Evolutionary conservation across 805 yeast species (phyloP).

Genomic region (Yarrowia sp.): DNA sequence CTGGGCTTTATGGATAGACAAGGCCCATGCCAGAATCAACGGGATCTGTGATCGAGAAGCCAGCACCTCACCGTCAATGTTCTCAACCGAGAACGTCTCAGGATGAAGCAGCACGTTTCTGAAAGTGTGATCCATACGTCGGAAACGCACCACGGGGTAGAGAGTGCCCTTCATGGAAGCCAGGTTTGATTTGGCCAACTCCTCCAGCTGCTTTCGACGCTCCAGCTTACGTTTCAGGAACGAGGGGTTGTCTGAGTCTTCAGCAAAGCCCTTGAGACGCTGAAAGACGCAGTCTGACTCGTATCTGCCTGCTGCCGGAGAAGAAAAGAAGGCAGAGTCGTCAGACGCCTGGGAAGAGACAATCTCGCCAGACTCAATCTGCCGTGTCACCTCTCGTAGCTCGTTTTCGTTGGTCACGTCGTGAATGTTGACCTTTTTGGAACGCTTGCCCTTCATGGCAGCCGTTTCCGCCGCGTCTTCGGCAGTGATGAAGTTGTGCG

Average conservation of each 20-base stretch:
- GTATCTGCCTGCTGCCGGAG: not conserved
- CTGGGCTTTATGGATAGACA: slow-evolving; percentile 94
- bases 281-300: slow-evolving; percentile 33
- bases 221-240: slow-evolving; percentile 13
- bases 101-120: slow-evolving; percentile 81
- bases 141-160: slow-evolving; percentile 81
- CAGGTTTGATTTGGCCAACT: slow-evolving; percentile 1
- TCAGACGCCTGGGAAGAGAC: slow-evolving; percentile 18
- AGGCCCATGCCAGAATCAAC: slow-evolving; percentile 91
- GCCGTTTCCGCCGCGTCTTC: slow-evolving; percentile 37
- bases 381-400: not conserved
- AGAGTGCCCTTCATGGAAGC: slow-evolving; percentile 36
- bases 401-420: slow-evolving; percentile 11
- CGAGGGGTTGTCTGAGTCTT: slow-evolving; percentile 40
- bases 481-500: slow-evolving; percentile 42
- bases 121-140: slow-evolving; percentile 70
- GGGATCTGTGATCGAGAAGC: slow-evolving; percentile 85
- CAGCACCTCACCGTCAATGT: slow-evolving; percentile 68
- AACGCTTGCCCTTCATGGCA: not conserved
- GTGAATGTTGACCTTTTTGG: slow-evolving; percentile 2
- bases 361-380: not conserved
- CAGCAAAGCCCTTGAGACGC: slow-evolving; percentile 31
- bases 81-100: slow-evolving; percentile 82
- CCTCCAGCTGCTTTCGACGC: slow-evolving; percentile 13
- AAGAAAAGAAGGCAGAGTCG: slow-evolving; percentile 5